Conservation (phyloP, 2,329 filamentous ascomycete genomes). For the Trichophyton mentagrophytes region DNA sequence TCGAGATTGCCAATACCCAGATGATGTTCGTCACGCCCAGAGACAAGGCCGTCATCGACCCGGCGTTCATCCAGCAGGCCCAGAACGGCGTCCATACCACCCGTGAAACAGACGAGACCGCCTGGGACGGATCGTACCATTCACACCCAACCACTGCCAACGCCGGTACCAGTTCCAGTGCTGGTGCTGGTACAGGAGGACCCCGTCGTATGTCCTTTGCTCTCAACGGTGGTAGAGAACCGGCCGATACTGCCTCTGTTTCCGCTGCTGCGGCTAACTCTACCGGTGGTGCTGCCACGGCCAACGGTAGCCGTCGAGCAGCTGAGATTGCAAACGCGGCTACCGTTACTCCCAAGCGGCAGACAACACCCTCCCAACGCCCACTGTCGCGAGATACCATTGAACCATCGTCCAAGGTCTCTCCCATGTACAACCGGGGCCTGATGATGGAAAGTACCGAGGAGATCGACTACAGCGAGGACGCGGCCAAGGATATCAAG, state of each 20-base stretch:
- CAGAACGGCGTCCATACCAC: constrained; percentile 30
- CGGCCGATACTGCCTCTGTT: constrained; percentile 8
- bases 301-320: constrained; percentile 5
- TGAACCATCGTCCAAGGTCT: constrained; percentile 24
- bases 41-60: constrained; percentile 56
- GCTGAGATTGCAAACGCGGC: not conserved
- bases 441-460: constrained; percentile 43
- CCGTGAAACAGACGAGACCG: constrained; percentile 22
- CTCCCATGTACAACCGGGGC: constrained; percentile 37
- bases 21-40: constrained; percentile 98
- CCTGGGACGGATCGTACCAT: constrained; percentile 28
- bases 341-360: constrained; percentile 30
- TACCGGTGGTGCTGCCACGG: constrained; percentile 9
- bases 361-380: constrained; percentile 18
- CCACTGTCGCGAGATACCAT: constrained; percentile 12
- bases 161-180: constrained; percentile 6
- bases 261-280: too few species aligned
- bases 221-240: not conserved
- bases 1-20: constrained; percentile 83
- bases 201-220: constrained; percentile 4
- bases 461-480: constrained; percentile 51
- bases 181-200: too few species aligned
- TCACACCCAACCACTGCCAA: constrained; percentile 22
- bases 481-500: constrained; percentile 81
- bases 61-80: constrained; percentile 58